Evolutionary conservation across 345 rosid species (phyloP).

Genomic region (Lenwebbia sp.): DNA sequence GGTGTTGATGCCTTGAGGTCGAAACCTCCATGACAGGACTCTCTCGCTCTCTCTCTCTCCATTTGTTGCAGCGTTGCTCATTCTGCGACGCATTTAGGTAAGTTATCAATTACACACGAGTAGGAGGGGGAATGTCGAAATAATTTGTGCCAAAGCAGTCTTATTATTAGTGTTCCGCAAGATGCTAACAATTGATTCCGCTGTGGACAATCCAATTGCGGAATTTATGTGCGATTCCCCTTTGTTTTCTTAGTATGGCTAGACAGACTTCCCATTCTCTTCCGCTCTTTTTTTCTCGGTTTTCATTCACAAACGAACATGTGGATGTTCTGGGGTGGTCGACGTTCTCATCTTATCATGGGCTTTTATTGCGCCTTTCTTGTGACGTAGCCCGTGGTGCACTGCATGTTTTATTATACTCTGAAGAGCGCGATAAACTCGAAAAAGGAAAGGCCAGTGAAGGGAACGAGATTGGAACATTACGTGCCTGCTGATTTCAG

Average conservation of each 20-base stretch:
- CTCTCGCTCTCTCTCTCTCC: neutral
- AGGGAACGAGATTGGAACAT: neutral
- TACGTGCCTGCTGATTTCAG: neutral
- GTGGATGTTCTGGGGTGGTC: neutral
- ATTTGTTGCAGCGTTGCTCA: neutral
- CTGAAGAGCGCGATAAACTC: neutral
- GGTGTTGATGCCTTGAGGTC: slow-evolving; percentile 13
- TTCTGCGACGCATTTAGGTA: neutral
- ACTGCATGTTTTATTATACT: neutral
- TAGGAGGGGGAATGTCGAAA: neutral
- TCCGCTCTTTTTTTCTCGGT: neutral
- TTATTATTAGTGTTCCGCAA: neutral
- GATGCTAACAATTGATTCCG: neutral
- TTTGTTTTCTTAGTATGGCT: neutral
- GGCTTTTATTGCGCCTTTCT: neutral
- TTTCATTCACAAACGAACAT: neutral
- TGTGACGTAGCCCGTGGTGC: neutral
- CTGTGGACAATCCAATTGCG: neutral
- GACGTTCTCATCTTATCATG: too few relatives aligned
- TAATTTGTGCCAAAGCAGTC: neutral
- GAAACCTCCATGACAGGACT: slow-evolving; percentile 15
- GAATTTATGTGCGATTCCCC: neutral
- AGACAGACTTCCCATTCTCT: neutral
- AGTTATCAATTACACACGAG: neutral
- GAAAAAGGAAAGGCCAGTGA: neutral